A percentile compares a stretch with the other conserved stretches of the same genome.
Conservation (phyloP, 176 grass and related monocot species). For the Bothriochloa decipiens region DNA sequence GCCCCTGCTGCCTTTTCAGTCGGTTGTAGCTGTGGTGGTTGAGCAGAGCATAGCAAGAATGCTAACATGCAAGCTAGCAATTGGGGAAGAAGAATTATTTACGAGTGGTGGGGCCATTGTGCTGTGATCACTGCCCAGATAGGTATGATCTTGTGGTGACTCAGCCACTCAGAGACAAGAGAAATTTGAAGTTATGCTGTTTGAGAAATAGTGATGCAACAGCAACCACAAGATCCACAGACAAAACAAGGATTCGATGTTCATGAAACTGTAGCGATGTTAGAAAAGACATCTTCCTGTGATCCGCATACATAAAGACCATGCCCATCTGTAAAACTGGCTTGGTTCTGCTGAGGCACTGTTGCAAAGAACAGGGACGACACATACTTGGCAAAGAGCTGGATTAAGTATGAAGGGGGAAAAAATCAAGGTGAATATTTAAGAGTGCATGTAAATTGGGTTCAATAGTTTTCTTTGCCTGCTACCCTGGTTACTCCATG, state of each 20-base stretch:
- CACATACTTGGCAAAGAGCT: not conserved
- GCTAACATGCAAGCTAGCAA: too few species aligned
- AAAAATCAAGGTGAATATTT: not conserved
- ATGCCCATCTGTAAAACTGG: not conserved
- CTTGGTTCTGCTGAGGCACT: not conserved
- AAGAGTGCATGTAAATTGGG: not conserved
- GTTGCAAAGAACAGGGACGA: not conserved
- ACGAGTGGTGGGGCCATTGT: too few species aligned
- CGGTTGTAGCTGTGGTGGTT: too few species aligned
- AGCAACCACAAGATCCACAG: not conserved
- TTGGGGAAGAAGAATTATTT: too few species aligned
- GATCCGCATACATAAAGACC: not conserved
- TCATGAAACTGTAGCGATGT: slow-evolving; percentile 10
- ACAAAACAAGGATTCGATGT: not conserved
- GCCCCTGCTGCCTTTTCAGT: slow-evolving; percentile 7
- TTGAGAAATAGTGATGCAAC: not conserved
- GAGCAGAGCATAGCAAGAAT: too few species aligned
- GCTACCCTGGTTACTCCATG: not conserved
- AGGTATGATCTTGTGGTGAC: too few species aligned
- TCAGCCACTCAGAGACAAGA: slow-evolving; percentile 17
- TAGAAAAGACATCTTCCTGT: not conserved
- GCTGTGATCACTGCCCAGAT: too few species aligned
- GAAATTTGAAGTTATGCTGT: not conserved
- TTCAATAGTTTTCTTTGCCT: not conserved
- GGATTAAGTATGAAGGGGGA: not conserved